Percentiles rank a stretch among this genome's conserved stretches.
These are phyloP conservation scores for Seiridium unicorne DNA, from an alignment of 2,329 filamentous ascomycete genomes.

Conservation along the genomic window DNA sequence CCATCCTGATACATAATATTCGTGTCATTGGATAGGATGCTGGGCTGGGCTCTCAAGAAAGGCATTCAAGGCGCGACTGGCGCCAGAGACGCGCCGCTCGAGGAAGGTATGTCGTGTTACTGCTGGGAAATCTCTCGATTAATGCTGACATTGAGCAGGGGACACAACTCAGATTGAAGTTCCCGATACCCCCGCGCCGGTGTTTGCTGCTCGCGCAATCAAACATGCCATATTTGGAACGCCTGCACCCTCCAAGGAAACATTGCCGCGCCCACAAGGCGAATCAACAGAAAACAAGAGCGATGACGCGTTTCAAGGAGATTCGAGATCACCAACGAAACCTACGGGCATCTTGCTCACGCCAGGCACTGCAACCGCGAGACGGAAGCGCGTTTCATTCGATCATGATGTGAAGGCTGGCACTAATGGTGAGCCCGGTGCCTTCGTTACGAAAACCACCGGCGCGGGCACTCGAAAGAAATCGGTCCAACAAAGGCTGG, in stretches of 20 bases:
- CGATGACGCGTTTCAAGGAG: slow-evolving; percentile 21
- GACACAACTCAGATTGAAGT: slow-evolving; percentile 51
- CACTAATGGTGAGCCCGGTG: slow-evolving; percentile 23
- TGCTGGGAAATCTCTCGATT: not conserved
- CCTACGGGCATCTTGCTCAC: slow-evolving; percentile 62
- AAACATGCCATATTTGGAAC: slow-evolving; percentile 64
- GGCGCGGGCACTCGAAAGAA: slow-evolving; percentile 20
- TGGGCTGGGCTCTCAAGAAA: slow-evolving; percentile 59
- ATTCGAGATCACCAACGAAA: slow-evolving; percentile 45
- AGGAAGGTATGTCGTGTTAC: slow-evolving; percentile 17
- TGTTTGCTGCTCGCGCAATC: slow-evolving; percentile 65
- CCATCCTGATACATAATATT: not conserved
- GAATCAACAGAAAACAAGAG: slow-evolving; percentile 22
- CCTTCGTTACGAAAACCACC: slow-evolving; percentile 15
- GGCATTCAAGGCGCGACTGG: slow-evolving; percentile 39
- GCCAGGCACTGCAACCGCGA: slow-evolving; percentile 58
- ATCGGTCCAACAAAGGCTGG: slow-evolving; percentile 26
- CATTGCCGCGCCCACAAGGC: slow-evolving; percentile 32
- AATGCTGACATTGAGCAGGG: slow-evolving; percentile 22
- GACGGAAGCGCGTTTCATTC: slow-evolving; percentile 65
- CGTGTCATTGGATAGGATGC: slow-evolving; percentile 37
- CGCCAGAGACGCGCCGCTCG: slow-evolving; percentile 25
- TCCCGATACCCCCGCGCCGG: slow-evolving; percentile 64
- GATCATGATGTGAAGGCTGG: slow-evolving; percentile 52
- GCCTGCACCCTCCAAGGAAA: slow-evolving; percentile 31